Evolutionary conservation across 805 yeast species (phyloP).

Genomic region (Starmerella khaoyaiensis): DNA sequence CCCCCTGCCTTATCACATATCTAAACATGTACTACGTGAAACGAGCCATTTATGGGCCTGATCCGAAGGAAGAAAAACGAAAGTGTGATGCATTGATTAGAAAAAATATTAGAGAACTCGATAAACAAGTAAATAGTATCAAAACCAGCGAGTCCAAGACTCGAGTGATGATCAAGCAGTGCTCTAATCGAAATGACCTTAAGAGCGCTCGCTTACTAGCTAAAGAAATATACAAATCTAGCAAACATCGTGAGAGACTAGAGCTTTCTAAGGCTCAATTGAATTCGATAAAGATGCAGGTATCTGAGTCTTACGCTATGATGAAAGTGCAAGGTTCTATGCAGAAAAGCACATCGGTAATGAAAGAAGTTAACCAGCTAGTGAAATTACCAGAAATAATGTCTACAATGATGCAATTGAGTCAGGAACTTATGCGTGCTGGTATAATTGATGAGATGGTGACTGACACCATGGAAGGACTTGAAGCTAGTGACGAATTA

Average conservation of each 20-base stretch:
- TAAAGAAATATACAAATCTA: slow-evolving; percentile 58
- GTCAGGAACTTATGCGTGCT: slow-evolving; percentile 61
- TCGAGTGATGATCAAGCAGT: slow-evolving; percentile 54
- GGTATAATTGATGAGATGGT: slow-evolving; percentile 86
- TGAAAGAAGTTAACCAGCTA: slow-evolving; percentile 77
- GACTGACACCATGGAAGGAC: slow-evolving; percentile 68
- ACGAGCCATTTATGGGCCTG: slow-evolving; percentile 91
- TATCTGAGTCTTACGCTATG: slow-evolving; percentile 84
- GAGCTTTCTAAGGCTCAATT: slow-evolving; percentile 73
- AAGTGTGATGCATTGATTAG: slow-evolving; percentile 69
- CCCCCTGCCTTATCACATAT: neutral
- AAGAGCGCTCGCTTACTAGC: slow-evolving; percentile 72
- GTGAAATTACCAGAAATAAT: slow-evolving; percentile 68
- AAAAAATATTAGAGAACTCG: slow-evolving; percentile 73
- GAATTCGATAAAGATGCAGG: slow-evolving; percentile 74
- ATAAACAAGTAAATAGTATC: slow-evolving; percentile 56
- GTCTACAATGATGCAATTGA: slow-evolving; percentile 71
- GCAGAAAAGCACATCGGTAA: slow-evolving; percentile 61
- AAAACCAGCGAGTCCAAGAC: slow-evolving; percentile 57
- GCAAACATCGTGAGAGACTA: slow-evolving; percentile 60
- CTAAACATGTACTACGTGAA: slow-evolving; percentile 86
- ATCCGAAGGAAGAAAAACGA: slow-evolving; percentile 71
- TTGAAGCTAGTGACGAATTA: slow-evolving; percentile 51
- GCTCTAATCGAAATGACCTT: slow-evolving; percentile 64
- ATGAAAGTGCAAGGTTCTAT: slow-evolving; percentile 70